Evolutionary conservation across 2,329 filamentous ascomycete species (phyloP), one percentile per base, ranked within the genome.

Genomic region (Ploettnerulaceae sp.): DNA sequence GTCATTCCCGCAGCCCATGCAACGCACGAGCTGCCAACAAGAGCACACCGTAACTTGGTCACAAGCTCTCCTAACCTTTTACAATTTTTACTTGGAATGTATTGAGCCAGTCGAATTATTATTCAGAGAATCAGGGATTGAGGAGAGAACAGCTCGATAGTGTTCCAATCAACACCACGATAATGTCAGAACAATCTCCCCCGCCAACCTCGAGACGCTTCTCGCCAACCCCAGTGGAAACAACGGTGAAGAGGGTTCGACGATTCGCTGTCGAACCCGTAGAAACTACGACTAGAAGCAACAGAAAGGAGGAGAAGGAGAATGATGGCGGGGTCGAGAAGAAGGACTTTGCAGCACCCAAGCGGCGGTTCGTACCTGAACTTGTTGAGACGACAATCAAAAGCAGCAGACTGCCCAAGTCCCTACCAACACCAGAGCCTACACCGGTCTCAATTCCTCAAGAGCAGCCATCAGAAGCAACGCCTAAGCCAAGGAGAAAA

Each of bases 311-410:
- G 28, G 56, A 61, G 7, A 29, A 33, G 7, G 43, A 48, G 12
- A 36, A 40, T 7, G 29, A 60, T 33, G 38, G 45, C 17, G 65
- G 66, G 31, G 49, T 51, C 21, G 48, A 53, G 11, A 54, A 50
- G 41, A 56, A 53, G 40, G 56, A 61, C 31, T 47, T 53, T 42
- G 49, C 52, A 36, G 22, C 69, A 55, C 66, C 72, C 40, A 71
- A 72, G 54, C 71, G 77, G 60, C 79, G 79, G 57, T 87, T 87
- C 67, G 73, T 70, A 32, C 82, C 84, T 25, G 75, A 85, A 45
- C 83, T 84, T 12, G 78, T 89, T 54, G 86, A 89, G 65, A 89
- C 84, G 7, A 82, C 77, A 1, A 79, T 77, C 57, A 79, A 80
- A 55, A 76, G 77, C 36, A 76, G 71, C 61, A 70, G 38, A 57